Conservation (phyloP, 192 early-diverging fungal genomes). For the Geranomyces michiganensis region DNA sequence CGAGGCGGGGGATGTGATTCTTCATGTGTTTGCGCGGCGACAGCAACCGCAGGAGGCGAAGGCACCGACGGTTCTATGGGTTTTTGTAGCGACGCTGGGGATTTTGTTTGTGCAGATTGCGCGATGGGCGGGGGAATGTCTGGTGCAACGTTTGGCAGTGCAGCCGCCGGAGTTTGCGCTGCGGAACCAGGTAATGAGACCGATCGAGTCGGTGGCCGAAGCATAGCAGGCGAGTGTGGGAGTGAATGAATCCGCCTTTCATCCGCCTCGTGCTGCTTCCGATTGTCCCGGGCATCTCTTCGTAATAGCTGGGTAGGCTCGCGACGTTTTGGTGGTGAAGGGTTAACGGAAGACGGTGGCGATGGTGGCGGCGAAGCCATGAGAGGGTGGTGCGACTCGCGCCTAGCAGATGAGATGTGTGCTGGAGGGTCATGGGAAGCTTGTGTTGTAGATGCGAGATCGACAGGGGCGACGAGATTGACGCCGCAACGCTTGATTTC, state of each 20-base stretch:
- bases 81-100: background rate
- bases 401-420: no score
- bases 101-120: background rate
- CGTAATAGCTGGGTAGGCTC: no score
- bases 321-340: no score
- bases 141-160: no score
- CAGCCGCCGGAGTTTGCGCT: no score
- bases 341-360: no score
- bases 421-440: no score
- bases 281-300: no score
- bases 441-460: constrained; percentile 16
- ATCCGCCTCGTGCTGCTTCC: no score
- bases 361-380: no score
- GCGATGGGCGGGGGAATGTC: no score
- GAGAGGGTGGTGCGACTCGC: no score
- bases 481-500: constrained; percentile 7
- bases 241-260: background rate
- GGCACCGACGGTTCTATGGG: background rate
- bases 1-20: background rate
- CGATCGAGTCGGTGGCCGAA: constrained; percentile 17
- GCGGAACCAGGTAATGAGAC: constrained; percentile 6
- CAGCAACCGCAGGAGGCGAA: background rate
- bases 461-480: background rate
- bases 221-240: constrained; percentile 2
- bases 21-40: background rate